Percentiles rank a stretch among this genome's conserved stretches.
Evolutionary conservation across 2,329 filamentous ascomycete species (phyloP).

Genomic region (Escovopsis sp.): DNA sequence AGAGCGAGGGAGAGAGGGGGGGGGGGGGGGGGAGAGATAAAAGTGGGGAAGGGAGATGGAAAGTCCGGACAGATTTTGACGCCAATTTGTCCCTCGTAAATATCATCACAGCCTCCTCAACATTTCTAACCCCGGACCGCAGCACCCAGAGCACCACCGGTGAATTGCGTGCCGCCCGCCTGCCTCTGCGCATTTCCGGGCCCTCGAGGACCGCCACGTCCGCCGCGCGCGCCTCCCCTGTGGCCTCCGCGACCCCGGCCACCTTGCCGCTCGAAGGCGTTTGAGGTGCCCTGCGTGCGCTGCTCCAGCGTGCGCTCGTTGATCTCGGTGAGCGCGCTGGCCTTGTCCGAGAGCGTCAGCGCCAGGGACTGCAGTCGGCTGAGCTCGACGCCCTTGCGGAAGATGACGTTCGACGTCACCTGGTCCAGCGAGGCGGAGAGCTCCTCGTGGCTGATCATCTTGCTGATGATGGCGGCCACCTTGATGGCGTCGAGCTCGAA

Average conservation of each 20-base stretch:
- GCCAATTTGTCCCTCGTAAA: conserved; percentile 6
- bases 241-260: conserved; percentile 55
- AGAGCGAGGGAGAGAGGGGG: background rate
- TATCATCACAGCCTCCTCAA: background rate
- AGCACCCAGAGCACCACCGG: conserved; percentile 61
- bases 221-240: conserved; percentile 45
- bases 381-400: conserved; percentile 98
- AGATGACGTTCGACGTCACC: conserved; percentile 93
- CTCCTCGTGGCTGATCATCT: conserved; percentile 99
- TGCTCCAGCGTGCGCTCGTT: conserved; percentile 97
- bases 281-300: conserved; percentile 86
- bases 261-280: conserved; percentile 88
- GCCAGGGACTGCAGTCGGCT: conserved; percentile 90
- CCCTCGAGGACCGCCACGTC: conserved; percentile 43
- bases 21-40: conserved; percentile 1
- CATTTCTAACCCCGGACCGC: conserved; percentile 41
- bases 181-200: conserved; percentile 48
- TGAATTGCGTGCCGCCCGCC: conserved; percentile 64
- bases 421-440: conserved; percentile 92
- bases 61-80: conserved; percentile 5
- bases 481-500: conserved; percentile 87
- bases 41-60: conserved; percentile 2
- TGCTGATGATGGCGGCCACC: conserved; percentile 88
- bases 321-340: conserved; percentile 84
- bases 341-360: conserved; percentile 89